Evolutionary conservation across 306 rosid species (phyloP).

Genomic region (Pyrus betulifolia): DNA sequence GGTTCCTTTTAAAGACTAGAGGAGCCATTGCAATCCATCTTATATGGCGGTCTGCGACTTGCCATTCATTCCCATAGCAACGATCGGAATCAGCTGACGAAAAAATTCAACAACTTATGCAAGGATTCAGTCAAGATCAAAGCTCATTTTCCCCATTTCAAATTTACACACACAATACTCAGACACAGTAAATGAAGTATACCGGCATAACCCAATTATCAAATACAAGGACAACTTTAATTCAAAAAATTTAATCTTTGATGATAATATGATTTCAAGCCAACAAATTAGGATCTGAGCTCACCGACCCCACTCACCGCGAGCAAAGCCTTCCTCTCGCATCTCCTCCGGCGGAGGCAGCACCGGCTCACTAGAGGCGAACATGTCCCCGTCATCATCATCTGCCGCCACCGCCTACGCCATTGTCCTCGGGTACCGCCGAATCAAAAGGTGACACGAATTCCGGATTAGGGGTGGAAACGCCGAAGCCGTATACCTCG

Average conservation of each 20-base stretch:
- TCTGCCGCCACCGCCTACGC: background rate
- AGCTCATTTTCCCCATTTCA: background rate
- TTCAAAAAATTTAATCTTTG: too few relatives aligned
- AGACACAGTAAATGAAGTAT: too few relatives aligned
- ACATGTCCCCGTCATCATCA: constrained; percentile 5
- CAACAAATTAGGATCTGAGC: constrained; percentile 9
- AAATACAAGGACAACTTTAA: too few relatives aligned
- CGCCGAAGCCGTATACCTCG: constrained; percentile 37
- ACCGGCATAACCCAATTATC: too few relatives aligned
- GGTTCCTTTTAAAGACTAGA: background rate
- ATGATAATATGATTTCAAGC: background rate
- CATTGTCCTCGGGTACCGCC: constrained; percentile 13
- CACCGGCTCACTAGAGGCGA: constrained; percentile 46
- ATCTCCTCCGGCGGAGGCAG: constrained; percentile 60
- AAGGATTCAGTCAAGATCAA: background rate
- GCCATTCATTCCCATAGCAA: too few relatives aligned
- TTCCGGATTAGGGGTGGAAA: constrained; percentile 32
- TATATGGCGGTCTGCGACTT: too few relatives aligned
- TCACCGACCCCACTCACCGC: constrained; percentile 92
- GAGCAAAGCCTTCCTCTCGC: constrained; percentile 69
- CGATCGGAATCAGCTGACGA: too few relatives aligned
- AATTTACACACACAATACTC: too few relatives aligned
- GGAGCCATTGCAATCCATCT: background rate
- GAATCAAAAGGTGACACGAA: constrained; percentile 51
- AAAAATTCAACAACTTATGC: too few relatives aligned